phyloP scores from a whole-genome alignment of 2,329 filamentous ascomycete species.

The Cladophialophora exuberans region DNA sequence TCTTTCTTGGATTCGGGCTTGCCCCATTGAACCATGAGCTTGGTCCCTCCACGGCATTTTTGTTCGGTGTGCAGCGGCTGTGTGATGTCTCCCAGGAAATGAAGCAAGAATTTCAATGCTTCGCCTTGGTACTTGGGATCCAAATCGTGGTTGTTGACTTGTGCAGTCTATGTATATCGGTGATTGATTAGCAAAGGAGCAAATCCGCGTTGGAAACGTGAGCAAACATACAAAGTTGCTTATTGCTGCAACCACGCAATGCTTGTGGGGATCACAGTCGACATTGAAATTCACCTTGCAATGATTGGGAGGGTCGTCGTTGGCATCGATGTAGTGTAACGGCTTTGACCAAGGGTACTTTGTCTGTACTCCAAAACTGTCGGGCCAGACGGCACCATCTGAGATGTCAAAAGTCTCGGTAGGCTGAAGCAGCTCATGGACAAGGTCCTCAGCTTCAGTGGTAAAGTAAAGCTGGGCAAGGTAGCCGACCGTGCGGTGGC shows the following conservation, averaged over 20 bases:
- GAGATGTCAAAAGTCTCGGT: constrained; percentile 15
- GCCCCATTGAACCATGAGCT: constrained; percentile 11
- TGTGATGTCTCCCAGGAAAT: constrained; percentile 9
- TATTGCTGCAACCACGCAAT: constrained; percentile 5
- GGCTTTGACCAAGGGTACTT: constrained; percentile 2
- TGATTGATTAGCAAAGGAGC: background rate
- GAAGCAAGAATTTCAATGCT: constrained; percentile 8
- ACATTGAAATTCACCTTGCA: constrained; percentile 9
- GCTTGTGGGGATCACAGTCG: constrained; percentile 11
- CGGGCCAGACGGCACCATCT: constrained; percentile 14
- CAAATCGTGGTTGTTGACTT: constrained; percentile 3
- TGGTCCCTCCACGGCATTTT: constrained; percentile 9
- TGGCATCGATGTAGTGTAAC: constrained; percentile 19
- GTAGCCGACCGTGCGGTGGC: constrained; percentile 15
- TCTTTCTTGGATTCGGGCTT: background rate
- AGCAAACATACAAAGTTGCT: background rate
- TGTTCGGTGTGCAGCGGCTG: constrained; percentile 9
- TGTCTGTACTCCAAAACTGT: background rate
- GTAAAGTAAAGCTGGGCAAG: constrained; percentile 11
- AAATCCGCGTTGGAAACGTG: background rate
- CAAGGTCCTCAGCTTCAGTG: background rate
- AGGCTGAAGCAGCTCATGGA: constrained; percentile 9
- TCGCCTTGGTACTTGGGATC: background rate
- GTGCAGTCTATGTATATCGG: background rate
- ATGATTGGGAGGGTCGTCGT: constrained; percentile 3